These are phyloP conservation scores for Mycena chlorophos DNA, from an alignment of 768 basidiomycete species.

Conservation along the genomic window DNA sequence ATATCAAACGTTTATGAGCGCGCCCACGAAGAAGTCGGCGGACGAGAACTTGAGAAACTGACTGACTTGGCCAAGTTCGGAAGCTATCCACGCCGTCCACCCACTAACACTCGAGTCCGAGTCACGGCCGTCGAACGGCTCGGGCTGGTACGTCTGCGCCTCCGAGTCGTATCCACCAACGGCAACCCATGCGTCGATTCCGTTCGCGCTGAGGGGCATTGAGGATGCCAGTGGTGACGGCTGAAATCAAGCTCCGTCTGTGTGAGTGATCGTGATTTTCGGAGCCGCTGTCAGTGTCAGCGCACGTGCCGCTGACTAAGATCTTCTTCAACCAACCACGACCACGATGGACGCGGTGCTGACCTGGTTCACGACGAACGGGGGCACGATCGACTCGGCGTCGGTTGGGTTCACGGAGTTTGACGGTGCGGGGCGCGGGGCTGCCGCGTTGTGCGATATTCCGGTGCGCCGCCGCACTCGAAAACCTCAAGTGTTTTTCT, in stretches of 20 bases:
- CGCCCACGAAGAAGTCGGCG: too few relatives aligned
- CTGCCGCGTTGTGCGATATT: constrained; percentile 71
- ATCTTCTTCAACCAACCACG: not conserved
- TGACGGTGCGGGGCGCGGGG: constrained; percentile 68
- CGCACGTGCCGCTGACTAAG: too few relatives aligned
- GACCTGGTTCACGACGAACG: constrained; percentile 57
- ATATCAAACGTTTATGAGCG: too few relatives aligned
- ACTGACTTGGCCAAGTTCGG: constrained; percentile 12
- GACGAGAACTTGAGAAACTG: too few relatives aligned
- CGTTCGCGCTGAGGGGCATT: constrained; percentile 5
- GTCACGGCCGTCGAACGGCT: too few relatives aligned
- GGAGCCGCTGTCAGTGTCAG: too few relatives aligned
- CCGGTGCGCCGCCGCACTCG: constrained; percentile 61
- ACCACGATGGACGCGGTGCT: constrained; percentile 27
- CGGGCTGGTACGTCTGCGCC: constrained; percentile 2
- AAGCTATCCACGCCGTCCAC: constrained; percentile 14
- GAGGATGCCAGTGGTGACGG: not conserved
- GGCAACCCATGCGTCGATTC: constrained; percentile 15
- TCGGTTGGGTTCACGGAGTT: constrained; percentile 49
- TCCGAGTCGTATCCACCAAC: not conserved
- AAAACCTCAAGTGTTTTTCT: not conserved
- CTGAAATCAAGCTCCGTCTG: not conserved
- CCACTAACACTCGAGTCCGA: constrained; percentile 6
- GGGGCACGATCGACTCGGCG: constrained; percentile 50
- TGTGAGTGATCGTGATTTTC: too few relatives aligned